A percentile compares a stretch with the other conserved stretches of the same genome.
Evolutionary conservation across 257 asterid genomes (phyloP).

Genomic region (Scutellaria minor): DNA sequence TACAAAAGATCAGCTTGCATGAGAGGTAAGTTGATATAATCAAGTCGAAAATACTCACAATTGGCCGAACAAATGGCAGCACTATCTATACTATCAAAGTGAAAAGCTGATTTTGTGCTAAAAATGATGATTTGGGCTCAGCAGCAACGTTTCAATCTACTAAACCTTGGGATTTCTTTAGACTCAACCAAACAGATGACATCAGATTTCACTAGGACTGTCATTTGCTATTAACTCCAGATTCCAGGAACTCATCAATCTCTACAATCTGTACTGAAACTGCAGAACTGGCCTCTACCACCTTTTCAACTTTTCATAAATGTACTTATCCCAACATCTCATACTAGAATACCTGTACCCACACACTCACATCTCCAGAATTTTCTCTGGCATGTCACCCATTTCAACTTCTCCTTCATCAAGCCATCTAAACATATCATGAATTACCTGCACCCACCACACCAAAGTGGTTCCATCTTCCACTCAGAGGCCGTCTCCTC

Average conservation of each 20-base stretch:
- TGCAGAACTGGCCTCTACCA: not conserved
- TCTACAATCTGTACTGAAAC: not conserved
- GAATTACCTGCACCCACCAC: not conserved
- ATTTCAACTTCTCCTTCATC: not conserved
- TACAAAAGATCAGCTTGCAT: slow-evolving; percentile 10
- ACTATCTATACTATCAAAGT: not conserved
- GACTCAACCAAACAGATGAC: slow-evolving; percentile 21
- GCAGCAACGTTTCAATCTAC: not conserved
- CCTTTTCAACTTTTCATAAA: not conserved
- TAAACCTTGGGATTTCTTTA: not conserved
- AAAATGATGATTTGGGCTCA: not conserved
- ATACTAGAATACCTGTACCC: slow-evolving; percentile 21
- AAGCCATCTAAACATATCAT: not conserved
- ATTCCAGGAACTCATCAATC: not conserved
- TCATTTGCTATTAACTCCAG: slow-evolving; percentile 19
- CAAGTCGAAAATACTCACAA: not conserved
- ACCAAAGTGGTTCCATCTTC: not conserved
- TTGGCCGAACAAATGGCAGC: slow-evolving; percentile 15
- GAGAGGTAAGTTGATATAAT: slow-evolving; percentile 18
- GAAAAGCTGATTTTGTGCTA: slow-evolving; percentile 15
- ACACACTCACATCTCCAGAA: not conserved
- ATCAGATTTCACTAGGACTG: slow-evolving; percentile 11
- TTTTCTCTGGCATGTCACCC: not conserved
- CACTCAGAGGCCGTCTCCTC: not conserved
- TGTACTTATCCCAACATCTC: slow-evolving; percentile 4